Evolutionary conservation across 305 asterid genomes (phyloP), one percentile per base, ranked within the genome.

Genomic region (Caryopteris hybrid): DNA sequence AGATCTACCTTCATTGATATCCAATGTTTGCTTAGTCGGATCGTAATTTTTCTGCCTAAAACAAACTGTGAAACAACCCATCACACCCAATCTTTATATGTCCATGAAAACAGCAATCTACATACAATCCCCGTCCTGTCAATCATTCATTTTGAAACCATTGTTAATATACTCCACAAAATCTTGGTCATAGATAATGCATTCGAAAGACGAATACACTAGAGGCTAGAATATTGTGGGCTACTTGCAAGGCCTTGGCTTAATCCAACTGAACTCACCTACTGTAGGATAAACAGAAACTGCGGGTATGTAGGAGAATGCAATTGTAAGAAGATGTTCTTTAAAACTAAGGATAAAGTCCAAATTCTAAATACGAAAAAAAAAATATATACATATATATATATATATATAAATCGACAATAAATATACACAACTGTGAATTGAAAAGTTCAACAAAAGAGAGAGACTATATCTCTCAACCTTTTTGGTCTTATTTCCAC

Each of bases 1-100:
- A 47, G 25, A 57, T 61, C 50, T 80, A 87, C 98, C 96, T 84
- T 81, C 77, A 36, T 80, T 85, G 65, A 86, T 70, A 57, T 84
- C 78, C 31, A 38, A 47, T 3, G 69, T 68, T 57, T 52, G 73
- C 63, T 61, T 43, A 10, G 70, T 39, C 3, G 72, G 73, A 58
- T 84, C 38, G 58, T 87, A 64, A 54, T 29, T 45, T 31, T 31
- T 79, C 56, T 61, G 58, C 60, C 77, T 41, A 78, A 79, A 79
- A 78, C 89, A 91, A 64, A 53, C 20, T 38, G 74, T 39, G 71
- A 91, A 83, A 61, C 86, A 86, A 75, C 68, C 59, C 89, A 84
- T 84, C 45, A 25, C 66, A 64, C 33, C 74, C 79, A 66, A 61
- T 72, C 66, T 41, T 45, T 46, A 64, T 54, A 58, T 14, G 56